Evolutionary conservation across 169 alveolate species (phyloP).

Genomic region (Plasmodium gonderi): DNA sequence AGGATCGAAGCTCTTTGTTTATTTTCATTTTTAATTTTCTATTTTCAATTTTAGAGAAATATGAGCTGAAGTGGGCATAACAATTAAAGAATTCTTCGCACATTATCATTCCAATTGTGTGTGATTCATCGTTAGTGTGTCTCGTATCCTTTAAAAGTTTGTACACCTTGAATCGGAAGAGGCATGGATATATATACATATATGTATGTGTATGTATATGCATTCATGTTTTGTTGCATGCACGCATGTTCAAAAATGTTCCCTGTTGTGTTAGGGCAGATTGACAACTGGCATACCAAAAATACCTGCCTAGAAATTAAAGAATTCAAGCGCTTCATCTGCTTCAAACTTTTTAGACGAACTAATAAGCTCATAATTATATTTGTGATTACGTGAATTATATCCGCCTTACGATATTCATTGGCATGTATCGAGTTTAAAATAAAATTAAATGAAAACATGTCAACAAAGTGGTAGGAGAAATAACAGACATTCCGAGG

Average conservation of each 20-base stretch:
- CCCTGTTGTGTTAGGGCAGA: not conserved
- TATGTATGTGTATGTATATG: not conserved
- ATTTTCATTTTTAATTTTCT: slow-evolving; percentile 14
- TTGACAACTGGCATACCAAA: not conserved
- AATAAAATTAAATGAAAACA: slow-evolving; percentile 25
- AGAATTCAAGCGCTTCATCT: not conserved
- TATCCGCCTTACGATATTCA: not conserved
- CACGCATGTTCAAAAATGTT: not conserved
- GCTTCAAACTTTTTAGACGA: slow-evolving; percentile 6
- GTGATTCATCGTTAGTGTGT: not conserved
- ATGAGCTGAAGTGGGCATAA: slow-evolving; percentile 24
- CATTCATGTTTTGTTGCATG: not conserved
- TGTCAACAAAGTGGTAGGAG: slow-evolving; percentile 59
- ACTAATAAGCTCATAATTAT: slow-evolving; percentile 23
- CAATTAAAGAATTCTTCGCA: slow-evolving; percentile 52
- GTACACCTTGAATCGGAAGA: slow-evolving; percentile 10
- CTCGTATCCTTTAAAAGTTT: not conserved
- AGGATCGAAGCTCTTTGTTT: slow-evolving; percentile 5
- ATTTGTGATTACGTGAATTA: slow-evolving; percentile 19
- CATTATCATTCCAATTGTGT: not conserved
- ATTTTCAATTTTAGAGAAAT: slow-evolving; percentile 28
- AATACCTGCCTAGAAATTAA: slow-evolving; percentile 26
- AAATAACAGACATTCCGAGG: slow-evolving; percentile 12
- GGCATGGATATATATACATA: not conserved
- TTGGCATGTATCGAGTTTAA: slow-evolving; percentile 20